Percentiles rank a stretch among this genome's conserved stretches.
These are phyloP conservation scores for Blastomyces silverae DNA, from an alignment of 2,329 filamentous ascomycete species.

Conservation along the genomic window DNA sequence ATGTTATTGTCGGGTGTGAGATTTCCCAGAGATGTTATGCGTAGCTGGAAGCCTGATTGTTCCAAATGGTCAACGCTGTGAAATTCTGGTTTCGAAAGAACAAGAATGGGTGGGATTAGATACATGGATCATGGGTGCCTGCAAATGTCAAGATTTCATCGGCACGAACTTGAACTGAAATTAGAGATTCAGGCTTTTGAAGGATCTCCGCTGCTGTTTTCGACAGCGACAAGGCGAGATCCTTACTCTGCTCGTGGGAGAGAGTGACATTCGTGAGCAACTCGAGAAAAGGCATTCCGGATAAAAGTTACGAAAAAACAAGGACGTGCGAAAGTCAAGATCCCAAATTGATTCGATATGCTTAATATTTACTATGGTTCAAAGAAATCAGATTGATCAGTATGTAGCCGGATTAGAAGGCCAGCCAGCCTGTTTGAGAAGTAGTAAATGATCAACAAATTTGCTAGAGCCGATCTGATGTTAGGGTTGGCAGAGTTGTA, in stretches of 20 bases:
- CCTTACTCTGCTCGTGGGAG: conserved; percentile 9
- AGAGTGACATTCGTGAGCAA: not conserved
- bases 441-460: not conserved
- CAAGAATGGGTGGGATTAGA: not conserved
- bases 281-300: conserved; percentile 2
- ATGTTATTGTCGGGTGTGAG: not conserved
- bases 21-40: conserved; percentile 7
- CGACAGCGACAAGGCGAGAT: conserved; percentile 1
- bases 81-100: not conserved
- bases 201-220: not conserved
- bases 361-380: not conserved
- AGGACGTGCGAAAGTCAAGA: not conserved
- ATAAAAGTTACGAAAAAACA: not conserved
- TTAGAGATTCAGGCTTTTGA: conserved; percentile 1
- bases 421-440: too few species aligned
- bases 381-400: not conserved
- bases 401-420: not conserved
- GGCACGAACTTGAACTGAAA: not conserved
- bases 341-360: not conserved
- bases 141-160: conserved; percentile 9
- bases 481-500: not conserved
- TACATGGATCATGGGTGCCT: conserved; percentile 10
- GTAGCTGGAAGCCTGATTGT: conserved; percentile 5
- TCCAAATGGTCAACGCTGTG: not conserved
- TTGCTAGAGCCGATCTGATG: not conserved